These are phyloP conservation scores for Penicillium chermesinum DNA, from an alignment of 495 filamentous ascomycete genomes.

Conservation along the genomic window DNA sequence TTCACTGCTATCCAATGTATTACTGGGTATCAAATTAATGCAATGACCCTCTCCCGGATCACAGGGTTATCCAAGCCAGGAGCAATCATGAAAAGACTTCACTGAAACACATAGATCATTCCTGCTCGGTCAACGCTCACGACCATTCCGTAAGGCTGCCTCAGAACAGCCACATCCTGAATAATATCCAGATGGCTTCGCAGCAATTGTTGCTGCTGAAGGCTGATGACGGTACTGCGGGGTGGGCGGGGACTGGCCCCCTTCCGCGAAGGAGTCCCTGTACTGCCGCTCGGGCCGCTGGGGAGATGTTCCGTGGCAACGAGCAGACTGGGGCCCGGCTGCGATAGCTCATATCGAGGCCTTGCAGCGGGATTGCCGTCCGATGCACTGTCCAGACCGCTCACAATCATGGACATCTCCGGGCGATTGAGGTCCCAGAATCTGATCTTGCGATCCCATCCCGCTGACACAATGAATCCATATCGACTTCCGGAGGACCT, in stretches of 20 bases:
- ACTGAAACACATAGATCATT: constrained; percentile 85
- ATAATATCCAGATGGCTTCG: constrained; percentile 86
- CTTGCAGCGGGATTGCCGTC: constrained; percentile 36
- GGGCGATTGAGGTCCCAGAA: constrained; percentile 83
- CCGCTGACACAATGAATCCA: constrained; percentile 77
- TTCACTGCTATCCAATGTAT: too few relatives aligned
- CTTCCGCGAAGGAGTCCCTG: constrained; percentile 29
- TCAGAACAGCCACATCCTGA: constrained; percentile 79
- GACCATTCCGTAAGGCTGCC: constrained; percentile 87
- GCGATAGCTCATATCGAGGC: constrained; percentile 65
- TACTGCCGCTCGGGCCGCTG: constrained; percentile 28
- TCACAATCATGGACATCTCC: constrained; percentile 71
- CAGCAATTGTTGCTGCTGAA: constrained; percentile 79
- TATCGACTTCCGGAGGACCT: constrained; percentile 37
- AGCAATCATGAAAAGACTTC: constrained; percentile 7
- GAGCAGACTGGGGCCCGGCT: constrained; percentile 62
- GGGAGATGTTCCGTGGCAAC: constrained; percentile 68
- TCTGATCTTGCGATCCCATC: constrained; percentile 82
- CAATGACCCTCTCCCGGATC: too few relatives aligned
- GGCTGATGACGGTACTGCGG: constrained; percentile 78
- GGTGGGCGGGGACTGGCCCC: constrained; percentile 49
- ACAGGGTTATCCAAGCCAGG: too few relatives aligned
- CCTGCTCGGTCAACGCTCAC: constrained; percentile 89
- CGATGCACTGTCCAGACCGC: constrained; percentile 69
- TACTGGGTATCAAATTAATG: too few relatives aligned